These are phyloP conservation scores for Ustulina deusta DNA, from an alignment of 2,329 filamentous ascomycete species.

Conservation along the genomic window DNA sequence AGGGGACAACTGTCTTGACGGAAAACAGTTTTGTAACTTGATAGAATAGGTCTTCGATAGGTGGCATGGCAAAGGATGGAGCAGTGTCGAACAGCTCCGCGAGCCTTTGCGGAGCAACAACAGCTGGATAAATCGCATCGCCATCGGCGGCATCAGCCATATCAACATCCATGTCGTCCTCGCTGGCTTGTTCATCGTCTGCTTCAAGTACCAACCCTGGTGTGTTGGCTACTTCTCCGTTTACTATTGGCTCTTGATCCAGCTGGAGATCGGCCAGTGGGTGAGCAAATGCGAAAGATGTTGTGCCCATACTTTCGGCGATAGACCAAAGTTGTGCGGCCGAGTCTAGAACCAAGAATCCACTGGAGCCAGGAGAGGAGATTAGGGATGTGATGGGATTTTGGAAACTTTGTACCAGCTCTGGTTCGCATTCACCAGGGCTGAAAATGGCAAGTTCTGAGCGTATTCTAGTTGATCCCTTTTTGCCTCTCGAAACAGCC, in stretches of 20 bases:
- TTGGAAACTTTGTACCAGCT: constrained; percentile 68
- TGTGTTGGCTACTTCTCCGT: constrained; percentile 47
- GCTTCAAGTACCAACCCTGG: constrained; percentile 54
- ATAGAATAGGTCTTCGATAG: constrained; percentile 81
- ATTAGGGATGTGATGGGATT: constrained; percentile 75
- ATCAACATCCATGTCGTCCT: constrained; percentile 60
- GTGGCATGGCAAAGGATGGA: constrained; percentile 75
- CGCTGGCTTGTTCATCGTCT: constrained; percentile 56
- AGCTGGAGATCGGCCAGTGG: constrained; percentile 67
- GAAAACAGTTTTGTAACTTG: constrained; percentile 75
- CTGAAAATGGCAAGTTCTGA: constrained; percentile 76
- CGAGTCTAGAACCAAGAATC: constrained; percentile 82
- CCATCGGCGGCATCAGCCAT: constrained; percentile 63
- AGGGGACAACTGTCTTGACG: constrained; percentile 61
- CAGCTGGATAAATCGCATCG: constrained; percentile 66
- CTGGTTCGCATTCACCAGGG: constrained; percentile 67
- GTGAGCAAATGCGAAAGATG: constrained; percentile 64
- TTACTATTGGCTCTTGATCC: constrained; percentile 52
- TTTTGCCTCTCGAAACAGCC: constrained; percentile 57
- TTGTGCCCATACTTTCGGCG: constrained; percentile 68
- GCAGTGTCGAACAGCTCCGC: constrained; percentile 77
- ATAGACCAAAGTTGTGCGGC: constrained; percentile 77
- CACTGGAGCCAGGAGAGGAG: constrained; percentile 71
- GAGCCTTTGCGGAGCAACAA: constrained; percentile 76
- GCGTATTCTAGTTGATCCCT: constrained; percentile 55